Evolutionary conservation across 805 yeast species (phyloP).

Genomic region (Pichia eremophila): DNA sequence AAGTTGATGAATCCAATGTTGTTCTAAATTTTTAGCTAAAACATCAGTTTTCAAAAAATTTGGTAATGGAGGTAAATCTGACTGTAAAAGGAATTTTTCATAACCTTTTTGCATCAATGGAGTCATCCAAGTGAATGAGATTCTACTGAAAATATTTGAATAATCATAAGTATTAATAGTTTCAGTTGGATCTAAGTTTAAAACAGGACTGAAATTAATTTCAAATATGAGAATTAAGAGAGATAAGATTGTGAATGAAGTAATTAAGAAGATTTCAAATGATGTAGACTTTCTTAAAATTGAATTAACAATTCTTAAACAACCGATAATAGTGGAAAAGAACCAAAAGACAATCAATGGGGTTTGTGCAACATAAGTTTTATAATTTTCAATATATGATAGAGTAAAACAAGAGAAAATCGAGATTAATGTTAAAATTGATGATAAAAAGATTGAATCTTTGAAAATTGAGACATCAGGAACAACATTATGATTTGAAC

Average conservation of each 20-base stretch:
- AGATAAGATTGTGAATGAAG: conserved; percentile 27
- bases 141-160: conserved; percentile 42
- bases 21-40: conserved; percentile 40
- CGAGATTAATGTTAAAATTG: conserved; percentile 30
- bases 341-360: conserved; percentile 71
- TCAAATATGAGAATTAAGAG: conserved; percentile 37
- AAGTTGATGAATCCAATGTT: conserved; percentile 53
- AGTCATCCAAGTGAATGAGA: conserved; percentile 54
- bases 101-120: conserved; percentile 47
- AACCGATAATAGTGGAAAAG: conserved; percentile 38
- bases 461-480: conserved; percentile 20
- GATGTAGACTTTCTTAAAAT: conserved; percentile 28
- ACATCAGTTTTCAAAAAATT: conserved; percentile 45
- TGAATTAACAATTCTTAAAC: conserved; percentile 35
- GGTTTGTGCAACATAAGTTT: conserved; percentile 57
- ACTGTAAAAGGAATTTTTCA: conserved; percentile 32
- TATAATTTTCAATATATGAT: conserved; percentile 65
- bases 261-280: conserved; percentile 22
- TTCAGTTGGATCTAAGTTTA: conserved; percentile 24
- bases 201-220: conserved; percentile 29
- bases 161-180: conserved; percentile 35
- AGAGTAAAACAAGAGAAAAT: conserved; percentile 43
- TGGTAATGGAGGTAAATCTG: conserved; percentile 79
- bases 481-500: conserved; percentile 8
- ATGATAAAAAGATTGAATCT: conserved; percentile 21